Percentiles rank a stretch among this genome's conserved stretches.
phyloP scores from a whole-genome alignment of 2,329 filamentous ascomycete genomes.

The Fusarium fracticaudum region DNA sequence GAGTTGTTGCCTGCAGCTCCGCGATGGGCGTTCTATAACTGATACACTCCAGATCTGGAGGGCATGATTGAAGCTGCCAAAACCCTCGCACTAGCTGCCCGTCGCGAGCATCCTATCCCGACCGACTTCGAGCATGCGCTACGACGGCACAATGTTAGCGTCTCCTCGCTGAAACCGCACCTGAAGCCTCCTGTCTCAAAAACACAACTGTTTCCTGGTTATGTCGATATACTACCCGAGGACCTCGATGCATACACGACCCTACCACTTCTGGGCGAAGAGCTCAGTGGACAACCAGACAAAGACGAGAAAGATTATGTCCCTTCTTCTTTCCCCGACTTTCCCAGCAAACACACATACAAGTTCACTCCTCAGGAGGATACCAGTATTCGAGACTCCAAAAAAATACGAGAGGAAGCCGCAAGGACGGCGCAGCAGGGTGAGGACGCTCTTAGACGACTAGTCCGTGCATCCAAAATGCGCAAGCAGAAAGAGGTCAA shows the following conservation, averaged over 20 bases:
- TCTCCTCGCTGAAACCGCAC: slow-evolving; percentile 64
- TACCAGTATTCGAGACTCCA: slow-evolving; percentile 58
- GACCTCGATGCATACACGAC: slow-evolving; percentile 54
- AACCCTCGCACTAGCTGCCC: slow-evolving; percentile 57
- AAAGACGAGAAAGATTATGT: slow-evolving; percentile 67
- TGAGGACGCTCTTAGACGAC: slow-evolving; percentile 67
- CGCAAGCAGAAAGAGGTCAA: slow-evolving; percentile 72
- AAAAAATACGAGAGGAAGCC: slow-evolving; percentile 68
- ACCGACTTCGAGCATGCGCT: slow-evolving; percentile 66
- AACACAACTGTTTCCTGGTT: slow-evolving; percentile 51
- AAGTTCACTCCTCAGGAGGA: slow-evolving; percentile 65
- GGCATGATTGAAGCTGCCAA: slow-evolving; percentile 61
- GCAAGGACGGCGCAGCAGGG: slow-evolving; percentile 68
- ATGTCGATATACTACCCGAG: slow-evolving; percentile 49
- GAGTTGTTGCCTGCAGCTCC: slow-evolving; percentile 37
- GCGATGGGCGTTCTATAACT: background rate
- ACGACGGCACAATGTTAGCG: slow-evolving; percentile 60
- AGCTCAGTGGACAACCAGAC: slow-evolving; percentile 67
- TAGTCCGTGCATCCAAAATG: slow-evolving; percentile 70
- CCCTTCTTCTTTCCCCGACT: slow-evolving; percentile 66
- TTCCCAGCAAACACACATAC: slow-evolving; percentile 73
- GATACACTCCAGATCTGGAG: slow-evolving; percentile 54
- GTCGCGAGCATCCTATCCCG: slow-evolving; percentile 64
- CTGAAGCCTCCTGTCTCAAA: slow-evolving; percentile 61
- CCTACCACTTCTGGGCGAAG: slow-evolving; percentile 59